Percentiles rank a stretch among this genome's conserved stretches.
Conservation (phyloP, 2,329 filamentous ascomycete species). For the Fonsecaea multimorphosa region DNA sequence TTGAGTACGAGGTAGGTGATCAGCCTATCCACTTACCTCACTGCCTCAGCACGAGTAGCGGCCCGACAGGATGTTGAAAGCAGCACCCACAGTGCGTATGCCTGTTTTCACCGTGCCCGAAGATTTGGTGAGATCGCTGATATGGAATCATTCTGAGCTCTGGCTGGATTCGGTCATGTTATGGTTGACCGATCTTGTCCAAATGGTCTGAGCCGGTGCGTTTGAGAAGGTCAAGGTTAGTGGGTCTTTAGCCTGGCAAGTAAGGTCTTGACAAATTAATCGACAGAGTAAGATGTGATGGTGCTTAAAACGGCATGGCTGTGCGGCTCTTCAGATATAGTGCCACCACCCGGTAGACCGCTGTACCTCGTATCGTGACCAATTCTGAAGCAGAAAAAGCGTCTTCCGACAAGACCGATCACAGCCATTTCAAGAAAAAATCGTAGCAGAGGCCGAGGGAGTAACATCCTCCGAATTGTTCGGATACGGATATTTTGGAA, state of each 20-base stretch:
- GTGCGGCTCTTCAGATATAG: slow-evolving; percentile 1
- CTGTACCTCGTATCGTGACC: neutral
- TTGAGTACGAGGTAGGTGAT: neutral
- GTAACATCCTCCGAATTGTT: slow-evolving; percentile 17
- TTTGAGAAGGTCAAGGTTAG: slow-evolving; percentile 2
- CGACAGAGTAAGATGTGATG: neutral
- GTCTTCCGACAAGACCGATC: slow-evolving; percentile 2
- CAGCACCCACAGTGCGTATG: neutral
- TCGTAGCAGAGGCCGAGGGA: neutral
- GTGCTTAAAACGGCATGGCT: slow-evolving; percentile 7
- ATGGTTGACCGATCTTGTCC: slow-evolving; percentile 5
- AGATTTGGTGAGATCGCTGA: neutral
- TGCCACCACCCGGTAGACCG: neutral
- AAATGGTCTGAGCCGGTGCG: slow-evolving; percentile 1
- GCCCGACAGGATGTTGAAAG: neutral
- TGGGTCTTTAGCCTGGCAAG: neutral
- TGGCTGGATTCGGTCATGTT: neutral
- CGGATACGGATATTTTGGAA: slow-evolving; percentile 25
- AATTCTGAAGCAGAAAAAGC: slow-evolving; percentile 3
- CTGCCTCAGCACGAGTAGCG: neutral
- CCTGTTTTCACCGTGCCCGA: neutral
- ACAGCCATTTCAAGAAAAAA: slow-evolving; percentile 25
- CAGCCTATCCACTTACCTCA: neutral
- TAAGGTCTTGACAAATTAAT: slow-evolving; percentile 4
- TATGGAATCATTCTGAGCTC: neutral